phyloP scores from a whole-genome alignment of 257 asterid species.

The Lantana camara region DNA sequence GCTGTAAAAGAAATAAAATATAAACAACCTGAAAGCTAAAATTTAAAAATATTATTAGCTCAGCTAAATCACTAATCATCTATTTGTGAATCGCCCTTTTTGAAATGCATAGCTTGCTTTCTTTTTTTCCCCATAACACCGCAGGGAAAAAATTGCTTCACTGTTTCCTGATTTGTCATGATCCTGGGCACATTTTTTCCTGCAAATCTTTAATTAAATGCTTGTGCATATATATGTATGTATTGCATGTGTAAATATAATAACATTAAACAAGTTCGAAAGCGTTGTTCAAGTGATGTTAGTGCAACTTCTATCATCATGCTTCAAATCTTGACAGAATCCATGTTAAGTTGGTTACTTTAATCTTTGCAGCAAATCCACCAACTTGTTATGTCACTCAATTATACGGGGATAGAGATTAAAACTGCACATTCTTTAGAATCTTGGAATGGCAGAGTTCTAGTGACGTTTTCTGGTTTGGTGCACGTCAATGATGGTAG shows the following conservation, averaged over 20 bases:
- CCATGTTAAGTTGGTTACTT: constrained; percentile 16
- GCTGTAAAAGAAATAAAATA: neutral
- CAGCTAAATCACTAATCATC: neutral
- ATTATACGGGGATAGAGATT: constrained; percentile 74
- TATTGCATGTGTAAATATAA: too few relatives aligned
- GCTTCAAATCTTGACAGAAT: constrained; percentile 11
- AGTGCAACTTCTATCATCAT: constrained; percentile 13
- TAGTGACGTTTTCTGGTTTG: constrained; percentile 92
- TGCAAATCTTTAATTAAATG: too few relatives aligned
- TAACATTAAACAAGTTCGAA: too few relatives aligned
- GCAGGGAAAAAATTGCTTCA: too few relatives aligned
- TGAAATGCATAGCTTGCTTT: neutral
- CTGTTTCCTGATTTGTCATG: too few relatives aligned
- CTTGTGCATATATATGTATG: too few relatives aligned
- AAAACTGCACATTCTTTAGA: constrained; percentile 91
- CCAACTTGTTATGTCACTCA: constrained; percentile 71
- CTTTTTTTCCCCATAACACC: too few relatives aligned
- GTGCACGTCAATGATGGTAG: constrained; percentile 60
- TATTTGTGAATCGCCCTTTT: neutral
- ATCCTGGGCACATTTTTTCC: too few relatives aligned
- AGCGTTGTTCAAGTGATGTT: too few relatives aligned
- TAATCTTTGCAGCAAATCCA: constrained; percentile 82
- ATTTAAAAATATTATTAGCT: neutral
- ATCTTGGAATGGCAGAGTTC: constrained; percentile 91
- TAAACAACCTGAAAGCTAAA: neutral